Evolutionary conservation across 352 stramenopile genomes (phyloP).

Genomic region (Pythium grandisporangium): DNA sequence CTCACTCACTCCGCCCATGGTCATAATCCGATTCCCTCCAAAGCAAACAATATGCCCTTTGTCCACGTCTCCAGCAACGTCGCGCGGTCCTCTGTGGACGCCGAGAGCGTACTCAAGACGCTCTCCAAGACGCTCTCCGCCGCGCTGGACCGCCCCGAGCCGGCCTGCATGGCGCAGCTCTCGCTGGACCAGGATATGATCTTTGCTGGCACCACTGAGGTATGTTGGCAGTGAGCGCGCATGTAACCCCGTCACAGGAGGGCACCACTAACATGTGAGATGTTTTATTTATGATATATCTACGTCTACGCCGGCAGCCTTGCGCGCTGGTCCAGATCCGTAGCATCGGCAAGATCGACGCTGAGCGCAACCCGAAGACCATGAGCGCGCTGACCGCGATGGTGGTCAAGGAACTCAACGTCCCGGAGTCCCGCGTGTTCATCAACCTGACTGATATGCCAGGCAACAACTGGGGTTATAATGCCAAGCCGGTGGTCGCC

Average conservation of each 20-base stretch:
- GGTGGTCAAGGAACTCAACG: constrained; percentile 9
- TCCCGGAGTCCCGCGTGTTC: constrained; percentile 23
- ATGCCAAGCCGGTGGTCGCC: constrained; percentile 3
- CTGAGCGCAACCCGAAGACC: constrained; percentile 21
- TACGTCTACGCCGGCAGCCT: too few species aligned
- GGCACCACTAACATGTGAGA: too few species aligned
- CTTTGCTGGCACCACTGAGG: constrained; percentile 17
- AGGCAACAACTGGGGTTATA: constrained; percentile 17
- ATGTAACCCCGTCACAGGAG: too few species aligned
- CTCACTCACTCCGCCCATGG: too few species aligned
- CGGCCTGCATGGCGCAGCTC: constrained; percentile 29
- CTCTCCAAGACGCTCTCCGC: constrained; percentile 28
- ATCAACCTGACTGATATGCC: constrained; percentile 26
- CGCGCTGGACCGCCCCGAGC: constrained; percentile 23
- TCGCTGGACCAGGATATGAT: constrained; percentile 23
- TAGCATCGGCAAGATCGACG: constrained; percentile 23
- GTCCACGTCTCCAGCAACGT: constrained; percentile 32
- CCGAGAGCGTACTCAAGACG: constrained; percentile 14
- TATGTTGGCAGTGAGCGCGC: constrained; percentile 2
- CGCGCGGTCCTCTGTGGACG: constrained; percentile 19
- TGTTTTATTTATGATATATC: too few species aligned
- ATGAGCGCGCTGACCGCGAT: constrained; percentile 14
- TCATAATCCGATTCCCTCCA: background rate
- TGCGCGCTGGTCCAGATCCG: constrained; percentile 27
- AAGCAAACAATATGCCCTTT: constrained; percentile 22